These are phyloP conservation scores for Tuber brumale DNA, from an alignment of 495 filamentous ascomycete genomes.

Conservation along the genomic window DNA sequence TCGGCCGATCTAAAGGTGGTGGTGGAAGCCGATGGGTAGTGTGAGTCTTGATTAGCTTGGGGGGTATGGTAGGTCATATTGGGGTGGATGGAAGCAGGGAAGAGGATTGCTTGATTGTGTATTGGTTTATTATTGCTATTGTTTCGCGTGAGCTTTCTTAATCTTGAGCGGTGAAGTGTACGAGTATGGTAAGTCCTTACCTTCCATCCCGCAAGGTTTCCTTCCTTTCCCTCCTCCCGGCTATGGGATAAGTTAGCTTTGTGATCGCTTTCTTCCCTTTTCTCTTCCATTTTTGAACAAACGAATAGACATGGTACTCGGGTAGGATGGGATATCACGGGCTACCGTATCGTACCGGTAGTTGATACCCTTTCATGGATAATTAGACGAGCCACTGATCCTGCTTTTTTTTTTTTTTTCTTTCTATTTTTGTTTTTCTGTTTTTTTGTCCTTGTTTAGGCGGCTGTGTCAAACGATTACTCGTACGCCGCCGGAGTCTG, in stretches of 20 bases:
- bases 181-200: background rate
- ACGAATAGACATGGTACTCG: background rate
- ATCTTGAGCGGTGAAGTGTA: background rate
- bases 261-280: background rate
- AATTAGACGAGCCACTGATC: background rate
- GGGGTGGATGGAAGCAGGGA: background rate
- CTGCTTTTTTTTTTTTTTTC: background rate
- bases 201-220: background rate
- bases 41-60: background rate
- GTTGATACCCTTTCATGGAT: background rate
- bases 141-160: background rate
- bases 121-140: background rate
- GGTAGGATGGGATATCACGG: background rate
- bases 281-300: background rate
- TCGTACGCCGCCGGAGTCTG: background rate
- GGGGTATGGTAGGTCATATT: background rate
- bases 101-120: background rate
- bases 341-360: background rate
- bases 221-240: background rate
- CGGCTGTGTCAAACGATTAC: background rate
- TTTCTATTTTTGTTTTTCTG: background rate
- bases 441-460: background rate
- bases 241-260: background rate
- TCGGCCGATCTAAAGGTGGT: background rate
- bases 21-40: background rate